These are phyloP conservation scores for Saxophila tyrrhenica DNA, from an alignment of 495 filamentous ascomycete genomes.

Conservation along the genomic window DNA sequence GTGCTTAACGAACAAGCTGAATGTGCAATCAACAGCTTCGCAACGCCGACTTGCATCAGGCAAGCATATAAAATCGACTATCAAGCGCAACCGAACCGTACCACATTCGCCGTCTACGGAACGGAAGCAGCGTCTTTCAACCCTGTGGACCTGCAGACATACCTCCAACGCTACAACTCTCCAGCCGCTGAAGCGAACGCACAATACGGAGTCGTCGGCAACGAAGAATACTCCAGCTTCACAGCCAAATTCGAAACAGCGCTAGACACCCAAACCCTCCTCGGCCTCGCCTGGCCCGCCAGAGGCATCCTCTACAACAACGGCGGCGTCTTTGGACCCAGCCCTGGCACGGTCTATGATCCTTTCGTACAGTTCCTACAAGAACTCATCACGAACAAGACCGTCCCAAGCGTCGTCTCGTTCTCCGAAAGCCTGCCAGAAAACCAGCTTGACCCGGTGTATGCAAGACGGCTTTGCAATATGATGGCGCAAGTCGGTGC, in stretches of 20 bases:
- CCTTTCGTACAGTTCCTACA: constrained; percentile 3
- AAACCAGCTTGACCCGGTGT: constrained; percentile 25
- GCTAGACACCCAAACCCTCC: constrained; percentile 1
- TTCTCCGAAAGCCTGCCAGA: constrained; percentile 16
- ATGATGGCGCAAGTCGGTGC: constrained; percentile 28
- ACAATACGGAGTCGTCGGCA: not conserved
- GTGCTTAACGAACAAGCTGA: not conserved
- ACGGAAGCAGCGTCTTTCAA: constrained; percentile 3
- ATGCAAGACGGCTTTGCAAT: constrained; percentile 27
- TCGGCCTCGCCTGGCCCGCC: constrained; percentile 1
- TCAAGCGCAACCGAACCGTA: not conserved
- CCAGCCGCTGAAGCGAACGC: not conserved
- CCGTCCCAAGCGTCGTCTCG: constrained; percentile 3
- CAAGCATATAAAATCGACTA: constrained; percentile 2
- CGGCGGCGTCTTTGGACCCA: constrained; percentile 1
- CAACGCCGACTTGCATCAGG: not conserved
- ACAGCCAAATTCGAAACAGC: not conserved
- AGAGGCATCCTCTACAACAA: constrained; percentile 1
- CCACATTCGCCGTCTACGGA: constrained; percentile 1
- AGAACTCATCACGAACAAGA: not conserved
- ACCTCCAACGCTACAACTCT: not conserved
- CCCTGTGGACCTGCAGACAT: not conserved
- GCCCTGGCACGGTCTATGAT: not conserved
- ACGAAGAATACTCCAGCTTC: not conserved
- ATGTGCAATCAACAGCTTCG: not conserved